Evolutionary conservation across 345 rosid species (phyloP), one percentile per base, ranked within the genome.

Genomic region (Eucalyptus marginata): DNA sequence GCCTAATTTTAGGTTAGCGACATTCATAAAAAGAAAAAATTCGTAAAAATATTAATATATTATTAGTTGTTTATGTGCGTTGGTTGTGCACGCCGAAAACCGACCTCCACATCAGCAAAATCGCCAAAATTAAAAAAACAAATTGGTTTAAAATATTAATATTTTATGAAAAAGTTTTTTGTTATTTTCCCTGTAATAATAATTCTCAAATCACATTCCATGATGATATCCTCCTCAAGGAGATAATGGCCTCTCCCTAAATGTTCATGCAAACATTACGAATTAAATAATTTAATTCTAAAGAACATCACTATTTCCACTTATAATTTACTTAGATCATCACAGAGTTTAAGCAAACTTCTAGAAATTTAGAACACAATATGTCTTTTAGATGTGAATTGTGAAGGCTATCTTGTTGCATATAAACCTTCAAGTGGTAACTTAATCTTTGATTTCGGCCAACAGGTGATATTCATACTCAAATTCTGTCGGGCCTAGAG

Each of bases 11-110:
- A 36, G 40, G 40, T 36, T 36, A 3, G 40, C 40, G 40, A 36
- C 40, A 36, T n/a, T n/a, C n/a, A n/a, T n/a, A n/a, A n/a, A n/a
- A n/a, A n/a, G n/a, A 15, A 50, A 50, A 50, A 50, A 50, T 2
- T 16, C 4, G 2, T 17, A 51, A 51, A 51, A 52, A 52, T 52
- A 52, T 18, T 17, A 52, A 52, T 52, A 52, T 7, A 17, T 52
- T 7, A 52, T 52, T 18, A 17, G 1, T 52, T 52, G 10, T 52
- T 52, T 0, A 52, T 18, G 24, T 52, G 0, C 0, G 10, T 52
- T 52, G 0, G 9, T 52, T 9, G 0, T 51, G 9, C 4, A n/a
- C n/a, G n/a, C n/a, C n/a, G n/a, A n/a, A n/a, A n/a, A 52, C 4
- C 2, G 24, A 18, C 24, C 56, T 52, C 56, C 9, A 18, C 56